These are phyloP conservation scores for Raphanus raphanistrum DNA, from an alignment of 345 rosid genomes.

Conservation along the genomic window DNA sequence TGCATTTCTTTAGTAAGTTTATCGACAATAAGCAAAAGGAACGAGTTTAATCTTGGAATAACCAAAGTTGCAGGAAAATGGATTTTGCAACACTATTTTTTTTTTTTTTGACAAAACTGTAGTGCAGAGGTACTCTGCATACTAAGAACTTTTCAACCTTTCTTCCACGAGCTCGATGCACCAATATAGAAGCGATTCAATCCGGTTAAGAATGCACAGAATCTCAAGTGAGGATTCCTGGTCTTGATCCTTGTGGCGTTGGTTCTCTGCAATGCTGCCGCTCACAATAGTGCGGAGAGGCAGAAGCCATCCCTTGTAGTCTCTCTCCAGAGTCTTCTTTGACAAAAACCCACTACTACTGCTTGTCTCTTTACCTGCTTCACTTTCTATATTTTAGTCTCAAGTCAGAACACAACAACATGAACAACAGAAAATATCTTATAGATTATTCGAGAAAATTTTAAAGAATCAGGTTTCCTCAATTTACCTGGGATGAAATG, in stretches of 20 bases:
- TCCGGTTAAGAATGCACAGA: conserved; percentile 56
- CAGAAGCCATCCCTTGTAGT: conserved; percentile 73
- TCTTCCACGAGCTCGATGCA: conserved; percentile 92
- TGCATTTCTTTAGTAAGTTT: background rate
- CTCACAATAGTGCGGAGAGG: conserved; percentile 70
- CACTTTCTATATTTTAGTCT: conserved; percentile 6
- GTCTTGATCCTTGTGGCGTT: conserved; percentile 38
- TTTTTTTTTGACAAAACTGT: background rate
- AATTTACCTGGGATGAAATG: background rate
- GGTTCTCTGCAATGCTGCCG: conserved; percentile 49
- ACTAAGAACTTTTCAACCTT: conserved; percentile 38
- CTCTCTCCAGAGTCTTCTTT: conserved; percentile 59
- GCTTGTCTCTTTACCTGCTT: conserved; percentile 48
- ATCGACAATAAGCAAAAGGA: background rate
- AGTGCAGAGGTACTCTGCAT: background rate
- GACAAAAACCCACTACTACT: conserved; percentile 46
- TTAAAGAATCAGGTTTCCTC: background rate
- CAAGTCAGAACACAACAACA: background rate
- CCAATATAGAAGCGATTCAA: conserved; percentile 69
- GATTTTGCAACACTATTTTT: background rate
- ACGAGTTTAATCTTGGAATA: background rate
- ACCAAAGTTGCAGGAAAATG: background rate
- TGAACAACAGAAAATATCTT: background rate
- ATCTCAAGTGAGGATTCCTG: conserved; percentile 33
- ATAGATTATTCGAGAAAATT: background rate